Evolutionary conservation across 176 grass and related monocot genomes (phyloP), one percentile per base, ranked within the genome.

Genomic region (Areca catechu): DNA sequence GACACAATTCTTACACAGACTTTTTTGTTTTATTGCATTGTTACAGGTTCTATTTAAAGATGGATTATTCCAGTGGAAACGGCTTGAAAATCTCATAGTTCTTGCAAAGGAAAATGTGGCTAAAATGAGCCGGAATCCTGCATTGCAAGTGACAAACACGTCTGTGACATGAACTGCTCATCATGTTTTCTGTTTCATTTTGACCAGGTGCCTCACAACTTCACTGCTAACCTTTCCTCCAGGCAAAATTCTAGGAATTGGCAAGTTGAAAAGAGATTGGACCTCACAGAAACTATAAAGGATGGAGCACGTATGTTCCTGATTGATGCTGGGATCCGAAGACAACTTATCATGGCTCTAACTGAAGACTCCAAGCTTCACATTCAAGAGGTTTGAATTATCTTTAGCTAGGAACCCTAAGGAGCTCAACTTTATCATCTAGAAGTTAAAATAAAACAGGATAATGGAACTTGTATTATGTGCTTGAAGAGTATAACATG

Each of bases 291-390:
- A 66, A 97, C 92, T 72, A 97, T 97, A 76, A 97, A 97, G 72
- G 92, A 97, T 69, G 92, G 92, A 51, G 86, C 92, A 20, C 80
- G 92, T 9, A 57, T 82, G 78, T 88, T 97, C 79, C 79, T 97
- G 50, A 82, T 97, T n/a, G 86, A 97, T 73, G 76, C 92, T 53
- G 92, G 83, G 60, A 91, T 97, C 61, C 80, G 92, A 49, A 76
- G 93, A 62, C 86, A 97, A 62, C 80, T 97, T 71, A 75, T 91
- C 61, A 82, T 88, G 78, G 93, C 93, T 58, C 77, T 97, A 69
- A 97, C 93, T 0, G 93, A 97, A 84, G 93, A 91, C 59, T 97
- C 93, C 18, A 91, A 70, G 70, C 83, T 97, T 76, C 93, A 97
- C 48, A 80, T 97, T 62, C 80, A 97, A 67, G 93, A 97, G 93